Conservation (phyloP, 2,329 filamentous ascomycete genomes). For the Neopestalotiopsis clavispora region DNA sequence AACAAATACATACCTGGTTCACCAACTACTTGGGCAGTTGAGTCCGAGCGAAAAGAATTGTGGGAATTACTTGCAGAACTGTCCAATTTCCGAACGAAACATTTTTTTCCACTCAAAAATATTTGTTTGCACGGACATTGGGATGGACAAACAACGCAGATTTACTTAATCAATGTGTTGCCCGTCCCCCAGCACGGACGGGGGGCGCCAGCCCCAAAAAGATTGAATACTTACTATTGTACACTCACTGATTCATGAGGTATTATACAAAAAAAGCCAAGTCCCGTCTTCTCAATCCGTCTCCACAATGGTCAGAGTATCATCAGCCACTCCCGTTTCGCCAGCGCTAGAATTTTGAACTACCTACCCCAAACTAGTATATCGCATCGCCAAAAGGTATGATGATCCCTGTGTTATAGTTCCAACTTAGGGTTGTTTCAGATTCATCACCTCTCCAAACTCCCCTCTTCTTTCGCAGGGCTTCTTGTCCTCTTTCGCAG, state of each 20-base stretch:
- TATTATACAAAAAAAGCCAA: neutral
- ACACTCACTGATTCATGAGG: neutral
- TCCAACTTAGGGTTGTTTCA: constrained; percentile 9
- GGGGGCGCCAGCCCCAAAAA: neutral
- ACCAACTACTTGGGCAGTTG: too few relatives aligned
- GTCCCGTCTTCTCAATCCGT: neutral
- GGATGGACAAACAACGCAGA: neutral
- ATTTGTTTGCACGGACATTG: too few relatives aligned
- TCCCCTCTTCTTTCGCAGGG: too few relatives aligned
- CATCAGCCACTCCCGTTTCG: too few relatives aligned
- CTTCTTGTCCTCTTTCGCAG: neutral
- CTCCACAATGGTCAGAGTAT: neutral
- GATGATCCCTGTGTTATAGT: neutral
- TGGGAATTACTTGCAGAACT: too few relatives aligned
- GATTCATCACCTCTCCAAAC: neutral
- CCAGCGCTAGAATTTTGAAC: too few relatives aligned
- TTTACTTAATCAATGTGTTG: neutral
- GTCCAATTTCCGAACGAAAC: too few relatives aligned
- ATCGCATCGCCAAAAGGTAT: neutral
- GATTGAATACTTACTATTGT: neutral
- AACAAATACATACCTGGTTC: too few relatives aligned
- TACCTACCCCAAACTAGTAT: neutral
- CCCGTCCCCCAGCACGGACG: neutral
- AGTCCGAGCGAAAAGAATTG: too few relatives aligned
- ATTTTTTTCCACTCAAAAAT: too few relatives aligned